These are phyloP conservation scores for Colletotrichum phormii DNA, from an alignment of 2,329 filamentous ascomycete genomes.

Conservation along the genomic window DNA sequence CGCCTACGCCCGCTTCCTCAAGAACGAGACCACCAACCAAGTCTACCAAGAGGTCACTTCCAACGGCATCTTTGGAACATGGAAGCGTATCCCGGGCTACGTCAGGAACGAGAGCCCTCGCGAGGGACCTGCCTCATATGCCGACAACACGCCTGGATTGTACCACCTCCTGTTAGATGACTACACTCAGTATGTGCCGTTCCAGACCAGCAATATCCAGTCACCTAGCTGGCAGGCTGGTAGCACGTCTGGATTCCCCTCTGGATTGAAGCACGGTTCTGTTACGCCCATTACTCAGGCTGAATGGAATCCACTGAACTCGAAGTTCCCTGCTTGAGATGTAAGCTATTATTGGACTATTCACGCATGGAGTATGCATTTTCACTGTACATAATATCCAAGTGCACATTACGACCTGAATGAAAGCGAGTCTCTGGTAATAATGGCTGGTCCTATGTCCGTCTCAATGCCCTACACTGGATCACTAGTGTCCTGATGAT, in stretches of 20 bases:
- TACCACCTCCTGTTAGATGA: slow-evolving; percentile 59
- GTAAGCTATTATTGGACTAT: too few species aligned
- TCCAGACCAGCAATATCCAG: slow-evolving; percentile 53
- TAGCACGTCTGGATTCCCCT: slow-evolving; percentile 52
- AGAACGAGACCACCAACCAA: slow-evolving; percentile 60
- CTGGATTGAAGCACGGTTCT: slow-evolving; percentile 59
- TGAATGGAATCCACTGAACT: slow-evolving; percentile 50
- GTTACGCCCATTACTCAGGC: slow-evolving; percentile 56
- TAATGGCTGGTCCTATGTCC: not conserved
- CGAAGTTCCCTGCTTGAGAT: slow-evolving; percentile 11
- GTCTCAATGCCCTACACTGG: not conserved
- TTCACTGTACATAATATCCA: too few species aligned
- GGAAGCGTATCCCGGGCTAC: slow-evolving; percentile 53
- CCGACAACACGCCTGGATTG: slow-evolving; percentile 48
- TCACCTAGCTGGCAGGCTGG: slow-evolving; percentile 51
- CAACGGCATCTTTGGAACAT: slow-evolving; percentile 59
- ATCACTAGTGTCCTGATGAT: not conserved
- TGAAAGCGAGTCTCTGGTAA: not conserved
- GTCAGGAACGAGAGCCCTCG: slow-evolving; percentile 38
- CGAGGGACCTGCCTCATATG: slow-evolving; percentile 52
- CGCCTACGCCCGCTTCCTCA: slow-evolving; percentile 60
- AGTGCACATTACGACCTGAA: not conserved
- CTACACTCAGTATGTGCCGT: slow-evolving; percentile 57
- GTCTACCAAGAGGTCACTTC: slow-evolving; percentile 60
- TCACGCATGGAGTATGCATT: not conserved